Base-by-base conservation (phyloP, 257 asterid genomes). In the Solanum chiquidenum region DNA sequence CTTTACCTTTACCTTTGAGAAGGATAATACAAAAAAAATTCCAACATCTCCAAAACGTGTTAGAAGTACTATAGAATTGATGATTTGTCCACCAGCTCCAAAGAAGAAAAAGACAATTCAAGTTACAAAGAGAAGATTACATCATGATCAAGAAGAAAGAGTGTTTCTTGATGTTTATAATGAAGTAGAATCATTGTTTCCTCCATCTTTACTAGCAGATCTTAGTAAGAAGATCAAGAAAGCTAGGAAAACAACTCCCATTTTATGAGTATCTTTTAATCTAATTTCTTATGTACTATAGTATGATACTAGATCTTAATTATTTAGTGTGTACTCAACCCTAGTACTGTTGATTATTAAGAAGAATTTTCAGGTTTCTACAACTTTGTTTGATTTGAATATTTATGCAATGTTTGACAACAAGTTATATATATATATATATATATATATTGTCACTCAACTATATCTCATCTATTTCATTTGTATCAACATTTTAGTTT, bases 11-110 rank as follows among this genome's bases (percentile, higher is more conserved):
- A 62, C 18, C 4, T 64, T 64, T 64, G 14, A 64, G 72, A 64
- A n/a, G 72, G 33, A 64, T 10, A 64, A n/a, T 31, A 31, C 76
- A 3, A 69, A 31, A 29, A 29, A 5, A 1, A 29, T 14, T 14
- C 76, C 38, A 29, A 69, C 79, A 55, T 87, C 92, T 44, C 87
- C 27, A 25, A 93, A 91, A 34, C 87, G 69, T 69, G 75, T 29
- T 29, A 6, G 38, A 6, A 82, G 55, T 18, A 79, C 37, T 40
- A 75, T 60, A 42, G 86, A 7, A 18, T 29, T 46, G 68, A 29
- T 46, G 72, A 90, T 91, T 86, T 94, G 93, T 83, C 98, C 98
- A 18, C 93, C 95, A 3, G 93, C 96, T 34, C 97, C 98, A 35
- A 92, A 92, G 87, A 95, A 95, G 88, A 93, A 94, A 25, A 94